Percentiles rank a stretch among this genome's conserved stretches.
These are phyloP conservation scores for Chenopodium formosanum DNA, from an alignment of 148 eudicot species.

Conservation along the genomic window DNA sequence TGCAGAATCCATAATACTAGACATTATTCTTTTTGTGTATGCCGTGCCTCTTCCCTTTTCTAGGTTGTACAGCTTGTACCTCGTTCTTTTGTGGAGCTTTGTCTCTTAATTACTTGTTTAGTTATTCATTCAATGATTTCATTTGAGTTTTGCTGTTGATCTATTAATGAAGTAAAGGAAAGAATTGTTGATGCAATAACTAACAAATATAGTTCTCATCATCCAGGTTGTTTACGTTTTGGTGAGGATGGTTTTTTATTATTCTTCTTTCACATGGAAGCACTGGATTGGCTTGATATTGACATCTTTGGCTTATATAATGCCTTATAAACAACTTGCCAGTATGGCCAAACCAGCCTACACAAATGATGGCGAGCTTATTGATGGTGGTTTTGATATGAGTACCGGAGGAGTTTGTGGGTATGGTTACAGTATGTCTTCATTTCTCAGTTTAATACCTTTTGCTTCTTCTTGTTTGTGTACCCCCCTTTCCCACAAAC, in stretches of 20 bases:
- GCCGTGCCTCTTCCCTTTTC: not conserved
- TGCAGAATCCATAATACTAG: not conserved
- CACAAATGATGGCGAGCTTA: conserved; percentile 61
- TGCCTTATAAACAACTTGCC: conserved; percentile 82
- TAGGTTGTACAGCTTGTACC: not conserved
- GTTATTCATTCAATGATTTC: not conserved
- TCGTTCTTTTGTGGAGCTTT: not conserved
- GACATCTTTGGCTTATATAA: conserved; percentile 58
- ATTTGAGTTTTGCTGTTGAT: not conserved
- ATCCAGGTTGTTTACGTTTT: conserved; percentile 63
- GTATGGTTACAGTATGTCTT: conserved; percentile 38
- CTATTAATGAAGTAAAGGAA: too few relatives aligned
- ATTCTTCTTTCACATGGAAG: conserved; percentile 77
- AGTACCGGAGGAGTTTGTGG: conserved; percentile 83
- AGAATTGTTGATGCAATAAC: not conserved
- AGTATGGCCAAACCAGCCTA: conserved; percentile 75
- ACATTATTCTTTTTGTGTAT: not conserved
- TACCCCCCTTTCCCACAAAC: not conserved
- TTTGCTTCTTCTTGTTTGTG: not conserved
- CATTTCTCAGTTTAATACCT: not conserved
- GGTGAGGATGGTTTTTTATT: conserved; percentile 58
- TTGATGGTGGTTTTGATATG: conserved; percentile 97
- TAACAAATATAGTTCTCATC: conserved; percentile 8
- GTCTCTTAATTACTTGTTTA: not conserved
- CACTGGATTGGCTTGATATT: conserved; percentile 67